phyloP scores from a whole-genome alignment of 2,329 filamentous ascomycete species.

The Stagonosporopsis tanaceti region DNA sequence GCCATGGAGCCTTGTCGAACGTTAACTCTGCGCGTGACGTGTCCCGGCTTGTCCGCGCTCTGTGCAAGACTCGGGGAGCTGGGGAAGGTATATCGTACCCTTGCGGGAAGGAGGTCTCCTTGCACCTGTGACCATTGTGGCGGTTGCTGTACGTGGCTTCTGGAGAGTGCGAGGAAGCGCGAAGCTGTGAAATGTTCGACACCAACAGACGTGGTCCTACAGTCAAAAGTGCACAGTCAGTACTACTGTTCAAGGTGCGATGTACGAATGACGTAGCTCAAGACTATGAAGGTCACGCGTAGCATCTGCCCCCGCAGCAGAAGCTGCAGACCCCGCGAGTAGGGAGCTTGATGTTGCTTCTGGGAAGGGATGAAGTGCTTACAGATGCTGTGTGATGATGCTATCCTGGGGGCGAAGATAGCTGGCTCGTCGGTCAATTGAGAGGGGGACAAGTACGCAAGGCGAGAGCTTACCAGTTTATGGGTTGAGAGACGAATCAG shows the following conservation, averaged over 20 bases:
- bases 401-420: not conserved
- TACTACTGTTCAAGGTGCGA: not conserved
- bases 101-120: conserved; percentile 73
- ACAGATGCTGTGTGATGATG: conserved; percentile 15
- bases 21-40: conserved; percentile 19
- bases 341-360: conserved; percentile 8
- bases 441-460: not conserved
- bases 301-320: not conserved
- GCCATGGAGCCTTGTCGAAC: conserved; percentile 78
- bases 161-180: not conserved
- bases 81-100: conserved; percentile 63
- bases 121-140: conserved; percentile 71
- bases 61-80: conserved; percentile 1
- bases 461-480: not conserved
- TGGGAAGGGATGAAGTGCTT: conserved; percentile 4
- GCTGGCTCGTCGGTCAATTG: not conserved
- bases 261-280: not conserved
- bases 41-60: conserved; percentile 3
- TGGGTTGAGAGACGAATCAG: not conserved
- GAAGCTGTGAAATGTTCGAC: conserved; percentile 3
- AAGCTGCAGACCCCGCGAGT: conserved; percentile 1
- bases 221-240: conserved; percentile 5
- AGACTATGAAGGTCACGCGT: conserved; percentile 2
- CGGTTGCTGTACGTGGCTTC: conserved; percentile 22
- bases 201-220: conserved; percentile 1